phyloP scores from a whole-genome alignment of 2,329 filamentous ascomycete species.

The Penicillium olsonii region DNA sequence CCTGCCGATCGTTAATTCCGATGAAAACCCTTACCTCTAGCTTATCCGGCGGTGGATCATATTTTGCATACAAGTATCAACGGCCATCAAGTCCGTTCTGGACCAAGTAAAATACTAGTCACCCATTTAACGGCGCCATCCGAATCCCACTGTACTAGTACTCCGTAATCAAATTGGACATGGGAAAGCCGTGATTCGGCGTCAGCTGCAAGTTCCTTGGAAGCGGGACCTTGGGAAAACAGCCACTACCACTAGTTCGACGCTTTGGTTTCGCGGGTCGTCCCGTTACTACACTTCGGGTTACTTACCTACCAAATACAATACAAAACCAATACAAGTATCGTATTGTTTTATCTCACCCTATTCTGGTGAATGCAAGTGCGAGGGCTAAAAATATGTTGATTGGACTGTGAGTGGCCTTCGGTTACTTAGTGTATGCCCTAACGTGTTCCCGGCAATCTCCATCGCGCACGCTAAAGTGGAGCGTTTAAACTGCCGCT shows the following conservation, averaged over 20 bases:
- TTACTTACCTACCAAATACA: conserved; percentile 1
- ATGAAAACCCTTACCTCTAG: conserved; percentile 15
- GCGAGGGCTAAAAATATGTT: background rate
- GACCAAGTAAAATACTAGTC: too few relatives aligned
- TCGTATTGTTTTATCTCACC: too few relatives aligned
- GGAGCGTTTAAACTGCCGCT: background rate
- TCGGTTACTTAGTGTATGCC: background rate
- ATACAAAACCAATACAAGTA: background rate
- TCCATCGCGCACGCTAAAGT: background rate
- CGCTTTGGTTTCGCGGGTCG: conserved; percentile 17
- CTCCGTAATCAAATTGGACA: background rate
- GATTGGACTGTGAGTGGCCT: background rate
- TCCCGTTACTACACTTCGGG: conserved; percentile 18
- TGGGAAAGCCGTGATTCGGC: background rate
- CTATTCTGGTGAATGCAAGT: too few relatives aligned
- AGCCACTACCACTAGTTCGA: background rate
- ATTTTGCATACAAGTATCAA: too few relatives aligned
- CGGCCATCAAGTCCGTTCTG: too few relatives aligned
- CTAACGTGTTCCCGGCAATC: background rate
- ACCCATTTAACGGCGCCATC: too few relatives aligned
- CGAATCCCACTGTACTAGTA: too few relatives aligned
- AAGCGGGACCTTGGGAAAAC: background rate
- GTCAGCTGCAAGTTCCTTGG: conserved; percentile 1
- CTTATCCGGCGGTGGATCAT: conserved; percentile 7
- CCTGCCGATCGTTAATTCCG: conserved; percentile 12